These are phyloP conservation scores for Sporothrix curviconia DNA, from an alignment of 2,329 filamentous ascomycete genomes.

Conservation along the genomic window DNA sequence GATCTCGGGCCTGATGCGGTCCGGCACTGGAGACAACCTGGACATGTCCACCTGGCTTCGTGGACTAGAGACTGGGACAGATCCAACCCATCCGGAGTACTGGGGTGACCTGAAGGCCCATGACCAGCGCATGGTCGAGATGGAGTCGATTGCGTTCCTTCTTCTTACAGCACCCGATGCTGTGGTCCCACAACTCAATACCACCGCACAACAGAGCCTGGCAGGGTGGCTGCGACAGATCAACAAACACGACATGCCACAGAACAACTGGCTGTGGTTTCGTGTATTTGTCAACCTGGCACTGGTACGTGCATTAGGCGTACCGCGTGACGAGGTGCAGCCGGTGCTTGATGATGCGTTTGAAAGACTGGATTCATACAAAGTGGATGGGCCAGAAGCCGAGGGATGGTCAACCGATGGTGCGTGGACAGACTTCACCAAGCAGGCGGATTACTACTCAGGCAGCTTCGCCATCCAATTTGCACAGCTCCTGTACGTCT, in stretches of 20 bases:
- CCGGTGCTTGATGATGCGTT: not conserved
- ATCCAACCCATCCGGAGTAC: conserved; percentile 28
- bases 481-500: conserved; percentile 32
- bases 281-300: conserved; percentile 17
- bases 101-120: conserved; percentile 40
- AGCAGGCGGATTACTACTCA: conserved; percentile 19
- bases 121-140: conserved; percentile 50
- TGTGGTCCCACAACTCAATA: not conserved
- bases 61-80: not conserved
- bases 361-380: not conserved
- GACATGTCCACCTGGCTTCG: not conserved
- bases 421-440: conserved; percentile 6
- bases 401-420: conserved; percentile 16
- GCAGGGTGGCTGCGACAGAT: conserved; percentile 14
- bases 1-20: conserved; percentile 13
- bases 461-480: conserved; percentile 22
- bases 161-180: conserved; percentile 32
- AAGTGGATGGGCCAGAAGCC: not conserved
- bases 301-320: conserved; percentile 6
- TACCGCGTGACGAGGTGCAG: not conserved
- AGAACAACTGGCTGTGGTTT: conserved; percentile 19
- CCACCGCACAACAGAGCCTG: conserved; percentile 26
- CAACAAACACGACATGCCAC: conserved; percentile 13
- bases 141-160: conserved; percentile 44
- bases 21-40: not conserved